A percentile compares a stretch with the other conserved stretches of the same genome.
Evolutionary conservation across 1,139 yeast genomes (phyloP).

Genomic region (Meyerozyma smithsonii): DNA sequence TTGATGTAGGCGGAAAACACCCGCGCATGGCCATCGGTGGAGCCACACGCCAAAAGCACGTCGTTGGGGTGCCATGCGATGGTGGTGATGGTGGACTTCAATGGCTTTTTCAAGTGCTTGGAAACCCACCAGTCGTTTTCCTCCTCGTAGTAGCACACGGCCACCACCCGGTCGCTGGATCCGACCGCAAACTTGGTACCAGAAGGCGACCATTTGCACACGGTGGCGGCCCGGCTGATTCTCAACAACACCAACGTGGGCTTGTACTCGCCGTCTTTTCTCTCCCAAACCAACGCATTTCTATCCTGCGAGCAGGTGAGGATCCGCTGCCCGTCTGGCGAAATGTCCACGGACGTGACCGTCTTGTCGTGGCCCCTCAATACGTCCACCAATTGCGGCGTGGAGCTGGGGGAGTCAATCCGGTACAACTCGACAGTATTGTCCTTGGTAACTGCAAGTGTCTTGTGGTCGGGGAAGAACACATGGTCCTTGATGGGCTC

Average conservation of each 20-base stretch:
- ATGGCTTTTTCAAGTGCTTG: conserved; percentile 90
- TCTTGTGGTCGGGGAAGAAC: conserved; percentile 62
- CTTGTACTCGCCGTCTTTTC: conserved; percentile 46
- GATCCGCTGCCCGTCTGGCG: conserved; percentile 74
- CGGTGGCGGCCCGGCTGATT: conserved; percentile 91
- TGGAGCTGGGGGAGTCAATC: conserved; percentile 26
- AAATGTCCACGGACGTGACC: conserved; percentile 91
- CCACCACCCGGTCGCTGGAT: conserved; percentile 88
- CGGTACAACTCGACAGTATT: conserved; percentile 72
- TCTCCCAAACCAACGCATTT: conserved; percentile 96
- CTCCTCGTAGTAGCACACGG: conserved; percentile 91
- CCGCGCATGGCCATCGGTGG: conserved; percentile 92
- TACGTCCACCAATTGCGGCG: conserved; percentile 52
- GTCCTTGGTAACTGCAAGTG: conserved; percentile 79
- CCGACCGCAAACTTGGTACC: conserved; percentile 97
- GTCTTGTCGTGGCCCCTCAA: conserved; percentile 88
- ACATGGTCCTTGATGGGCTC: conserved; percentile 89
- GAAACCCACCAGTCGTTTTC: conserved; percentile 99
- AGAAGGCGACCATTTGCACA: conserved; percentile 89
- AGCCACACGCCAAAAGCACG: conserved; percentile 83
- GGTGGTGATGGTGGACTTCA: conserved; percentile 79
- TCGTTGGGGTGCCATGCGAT: conserved; percentile 95
- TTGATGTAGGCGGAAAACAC: conserved; percentile 93
- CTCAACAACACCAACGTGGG: conserved; percentile 91
- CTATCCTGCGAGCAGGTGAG: conserved; percentile 98